Evolutionary conservation across 768 basidiomycete species (phyloP).

Genomic region (Xanthoconium purpureum): DNA sequence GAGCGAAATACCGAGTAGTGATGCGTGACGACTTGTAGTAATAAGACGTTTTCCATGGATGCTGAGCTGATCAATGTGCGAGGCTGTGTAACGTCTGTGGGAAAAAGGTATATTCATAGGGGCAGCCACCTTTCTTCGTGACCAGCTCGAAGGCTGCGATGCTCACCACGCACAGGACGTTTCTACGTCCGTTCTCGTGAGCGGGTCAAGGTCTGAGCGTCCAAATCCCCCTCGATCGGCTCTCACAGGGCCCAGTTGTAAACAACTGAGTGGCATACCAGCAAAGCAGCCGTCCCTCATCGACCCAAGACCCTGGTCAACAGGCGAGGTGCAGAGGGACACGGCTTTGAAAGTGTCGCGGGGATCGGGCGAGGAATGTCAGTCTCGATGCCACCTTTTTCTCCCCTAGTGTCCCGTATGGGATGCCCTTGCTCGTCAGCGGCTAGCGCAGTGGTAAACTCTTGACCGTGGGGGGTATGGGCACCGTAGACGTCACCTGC

Average conservation of each 20-base stretch:
- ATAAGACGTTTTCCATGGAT: too few species aligned
- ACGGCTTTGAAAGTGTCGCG: slow-evolving; percentile 51
- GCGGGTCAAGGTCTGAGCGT: slow-evolving; percentile 85
- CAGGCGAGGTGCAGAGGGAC: slow-evolving; percentile 18
- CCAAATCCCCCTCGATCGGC: slow-evolving; percentile 57
- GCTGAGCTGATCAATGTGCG: too few species aligned
- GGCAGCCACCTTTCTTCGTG: background rate
- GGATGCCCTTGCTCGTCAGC: slow-evolving; percentile 13
- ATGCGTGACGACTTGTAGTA: too few species aligned
- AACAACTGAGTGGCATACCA: slow-evolving; percentile 64
- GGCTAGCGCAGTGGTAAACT: background rate
- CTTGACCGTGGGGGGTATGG: background rate
- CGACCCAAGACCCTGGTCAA: slow-evolving; percentile 41
- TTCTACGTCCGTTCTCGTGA: slow-evolving; percentile 44
- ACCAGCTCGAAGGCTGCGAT: slow-evolving; percentile 63
- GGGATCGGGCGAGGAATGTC: slow-evolving; percentile 43
- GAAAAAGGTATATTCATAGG: too few species aligned
- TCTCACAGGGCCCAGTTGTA: slow-evolving; percentile 60
- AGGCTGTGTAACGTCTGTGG: too few species aligned
- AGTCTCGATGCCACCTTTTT: slow-evolving; percentile 1
- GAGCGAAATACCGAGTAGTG: too few species aligned
- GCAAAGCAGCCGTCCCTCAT: slow-evolving; percentile 44
- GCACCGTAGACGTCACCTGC: background rate
- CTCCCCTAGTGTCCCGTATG: slow-evolving; percentile 13
- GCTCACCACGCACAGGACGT: slow-evolving; percentile 58